Conservation (phyloP, 1,284 basidiomycete genomes). For the Trametes sp. region DNA sequence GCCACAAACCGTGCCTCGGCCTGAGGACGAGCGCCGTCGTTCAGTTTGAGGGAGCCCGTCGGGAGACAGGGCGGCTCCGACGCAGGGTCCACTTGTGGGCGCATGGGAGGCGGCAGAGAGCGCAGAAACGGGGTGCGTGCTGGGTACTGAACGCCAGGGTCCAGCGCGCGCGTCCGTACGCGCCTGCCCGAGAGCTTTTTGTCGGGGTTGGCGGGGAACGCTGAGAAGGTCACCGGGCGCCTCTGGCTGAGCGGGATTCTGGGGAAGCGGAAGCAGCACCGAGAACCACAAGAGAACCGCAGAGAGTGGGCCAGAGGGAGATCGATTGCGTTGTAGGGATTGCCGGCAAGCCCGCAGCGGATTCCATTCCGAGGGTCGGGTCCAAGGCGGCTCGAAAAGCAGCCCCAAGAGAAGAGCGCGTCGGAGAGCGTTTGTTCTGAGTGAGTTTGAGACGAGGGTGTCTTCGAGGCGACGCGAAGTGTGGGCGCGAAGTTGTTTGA, state of each 20-base stretch:
- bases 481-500: not conserved
- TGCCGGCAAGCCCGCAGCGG: not conserved
- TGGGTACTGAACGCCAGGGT: not conserved
- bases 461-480: not conserved
- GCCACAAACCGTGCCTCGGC: conserved; percentile 5
- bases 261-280: not conserved
- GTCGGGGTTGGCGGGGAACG: not conserved
- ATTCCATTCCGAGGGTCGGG: not conserved
- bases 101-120: conserved; percentile 9
- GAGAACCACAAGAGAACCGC: not conserved
- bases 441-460: not conserved
- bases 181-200: not conserved
- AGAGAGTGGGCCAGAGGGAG: not conserved
- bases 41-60: not conserved
- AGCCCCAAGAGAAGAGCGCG: not conserved
- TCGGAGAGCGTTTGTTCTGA: not conserved
- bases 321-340: not conserved
- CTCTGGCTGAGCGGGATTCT: not conserved
- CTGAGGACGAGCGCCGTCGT: not conserved
- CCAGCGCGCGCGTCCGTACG: not conserved
- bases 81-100: conserved; percentile 8
- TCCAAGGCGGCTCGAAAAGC: not conserved
- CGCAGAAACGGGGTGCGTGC: not conserved
- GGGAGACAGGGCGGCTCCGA: conserved; percentile 3
- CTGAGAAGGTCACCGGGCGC: not conserved